These are phyloP conservation scores for Fusarium transvaalense DNA, from an alignment of 2,329 filamentous ascomycete species.

Conservation along the genomic window DNA sequence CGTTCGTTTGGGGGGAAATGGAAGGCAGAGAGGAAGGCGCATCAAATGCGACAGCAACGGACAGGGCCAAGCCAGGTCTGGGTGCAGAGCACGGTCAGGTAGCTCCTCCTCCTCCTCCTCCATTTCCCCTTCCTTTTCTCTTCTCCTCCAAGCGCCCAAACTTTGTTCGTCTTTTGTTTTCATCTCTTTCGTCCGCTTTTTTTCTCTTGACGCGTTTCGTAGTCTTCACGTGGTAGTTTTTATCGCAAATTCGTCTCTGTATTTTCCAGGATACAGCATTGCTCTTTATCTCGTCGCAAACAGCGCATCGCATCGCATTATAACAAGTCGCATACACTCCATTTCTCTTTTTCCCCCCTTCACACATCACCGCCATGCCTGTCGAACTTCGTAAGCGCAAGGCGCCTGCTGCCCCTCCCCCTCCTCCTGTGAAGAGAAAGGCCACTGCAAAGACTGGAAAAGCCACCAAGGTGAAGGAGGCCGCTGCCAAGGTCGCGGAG, in stretches of 20 bases:
- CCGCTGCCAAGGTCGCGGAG: conserved; percentile 49
- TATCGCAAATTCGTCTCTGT: conserved; percentile 14
- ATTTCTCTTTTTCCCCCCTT: conserved; percentile 1
- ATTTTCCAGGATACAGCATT: conserved; percentile 26
- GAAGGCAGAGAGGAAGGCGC: conserved; percentile 19
- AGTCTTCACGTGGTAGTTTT: conserved; percentile 15
- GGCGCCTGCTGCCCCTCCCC: conserved; percentile 62
- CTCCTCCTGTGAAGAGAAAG: conserved; percentile 57
- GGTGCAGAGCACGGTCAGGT: neutral
- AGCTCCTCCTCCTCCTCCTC: conserved; percentile 25
- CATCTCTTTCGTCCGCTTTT: conserved; percentile 24
- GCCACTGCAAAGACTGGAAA: conserved; percentile 32
- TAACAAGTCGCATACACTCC: conserved; percentile 22
- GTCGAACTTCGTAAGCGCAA: conserved; percentile 73
- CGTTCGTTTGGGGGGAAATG: conserved; percentile 4
- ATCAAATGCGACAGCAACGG: conserved; percentile 48
- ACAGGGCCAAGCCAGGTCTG: conserved; percentile 35
- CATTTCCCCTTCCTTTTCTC: conserved; percentile 14
- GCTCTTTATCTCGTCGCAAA: conserved; percentile 34
- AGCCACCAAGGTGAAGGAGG: conserved; percentile 49
- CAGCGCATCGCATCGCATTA: conserved; percentile 36
- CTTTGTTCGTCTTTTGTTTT: conserved; percentile 42
- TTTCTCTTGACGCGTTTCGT: conserved; percentile 26
- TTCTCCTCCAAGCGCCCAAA: conserved; percentile 44
- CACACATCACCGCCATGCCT: conserved; percentile 60